These are phyloP conservation scores for Suillus variegatus DNA, from an alignment of 768 basidiomycete species.

Conservation along the genomic window DNA sequence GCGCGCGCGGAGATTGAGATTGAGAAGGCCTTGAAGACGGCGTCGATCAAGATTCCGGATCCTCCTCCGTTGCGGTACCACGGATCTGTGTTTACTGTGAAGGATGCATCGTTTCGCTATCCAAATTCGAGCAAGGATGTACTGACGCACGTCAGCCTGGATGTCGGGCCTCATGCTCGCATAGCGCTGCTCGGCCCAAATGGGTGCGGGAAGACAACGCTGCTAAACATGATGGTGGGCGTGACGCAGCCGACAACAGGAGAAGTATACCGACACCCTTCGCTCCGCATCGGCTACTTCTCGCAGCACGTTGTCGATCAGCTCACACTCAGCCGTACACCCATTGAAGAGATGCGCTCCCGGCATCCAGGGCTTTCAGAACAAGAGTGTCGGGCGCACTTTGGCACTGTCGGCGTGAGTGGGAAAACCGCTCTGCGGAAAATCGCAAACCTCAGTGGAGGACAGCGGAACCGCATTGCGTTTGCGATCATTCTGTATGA, in stretches of 20 bases:
- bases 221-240: conserved; percentile 49
- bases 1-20: conserved; percentile 37
- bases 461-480: conserved; percentile 44
- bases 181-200: conserved; percentile 43
- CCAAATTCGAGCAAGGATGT: conserved; percentile 24
- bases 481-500: conserved; percentile 54
- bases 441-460: conserved; percentile 26
- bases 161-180: conserved; percentile 39
- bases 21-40: conserved; percentile 35
- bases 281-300: conserved; percentile 58
- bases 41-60: conserved; percentile 26
- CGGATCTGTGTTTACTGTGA: conserved; percentile 35
- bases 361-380: conserved; percentile 29
- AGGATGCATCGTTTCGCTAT: conserved; percentile 37
- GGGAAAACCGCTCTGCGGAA: conserved; percentile 12
- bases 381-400: conserved; percentile 29
- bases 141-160: conserved; percentile 37
- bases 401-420: conserved; percentile 15
- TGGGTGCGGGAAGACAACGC: conserved; percentile 46
- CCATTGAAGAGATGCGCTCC: conserved; percentile 30
- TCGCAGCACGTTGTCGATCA: conserved; percentile 63
- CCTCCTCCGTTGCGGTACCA: conserved; percentile 31
- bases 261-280: conserved; percentile 52
- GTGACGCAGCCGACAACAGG: conserved; percentile 45
- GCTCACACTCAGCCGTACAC: conserved; percentile 27